Percentiles rank a stretch among this genome's conserved stretches.
phyloP scores from a whole-genome alignment of 2,329 filamentous ascomycete species.

The Fusarium sp. region DNA sequence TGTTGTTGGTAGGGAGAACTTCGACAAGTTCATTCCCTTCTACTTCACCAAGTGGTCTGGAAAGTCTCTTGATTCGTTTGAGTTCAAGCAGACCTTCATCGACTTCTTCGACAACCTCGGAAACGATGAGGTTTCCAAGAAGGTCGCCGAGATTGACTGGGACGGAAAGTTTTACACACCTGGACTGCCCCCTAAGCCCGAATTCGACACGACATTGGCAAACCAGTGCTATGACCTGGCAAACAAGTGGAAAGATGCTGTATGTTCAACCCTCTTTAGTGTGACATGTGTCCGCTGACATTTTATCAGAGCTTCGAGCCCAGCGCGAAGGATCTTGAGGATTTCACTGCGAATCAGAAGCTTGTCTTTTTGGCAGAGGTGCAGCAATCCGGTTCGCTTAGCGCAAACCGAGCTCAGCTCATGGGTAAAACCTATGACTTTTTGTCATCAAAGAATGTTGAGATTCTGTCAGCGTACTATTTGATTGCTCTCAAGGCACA shows the following conservation, averaged over 20 bases:
- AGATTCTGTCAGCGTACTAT: conserved; percentile 86
- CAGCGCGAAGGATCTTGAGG: conserved; percentile 75
- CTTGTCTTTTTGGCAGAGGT: conserved; percentile 91
- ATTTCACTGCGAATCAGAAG: conserved; percentile 88
- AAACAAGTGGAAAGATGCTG: conserved; percentile 80
- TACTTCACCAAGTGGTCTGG: conserved; percentile 90
- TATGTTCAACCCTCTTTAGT: conserved; percentile 54
- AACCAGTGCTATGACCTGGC: conserved; percentile 88
- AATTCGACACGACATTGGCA: conserved; percentile 90
- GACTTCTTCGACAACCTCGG: conserved; percentile 81
- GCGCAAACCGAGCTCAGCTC: conserved; percentile 74
- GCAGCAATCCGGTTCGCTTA: conserved; percentile 75
- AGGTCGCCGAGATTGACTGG: conserved; percentile 86
- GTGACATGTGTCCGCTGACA: conserved; percentile 46
- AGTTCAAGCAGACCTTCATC: conserved; percentile 91
- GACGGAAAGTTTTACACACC: conserved; percentile 90
- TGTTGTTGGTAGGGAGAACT: conserved; percentile 86
- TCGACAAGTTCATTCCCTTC: conserved; percentile 95
- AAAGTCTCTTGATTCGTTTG: conserved; percentile 92
- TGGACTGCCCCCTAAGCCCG: conserved; percentile 89
- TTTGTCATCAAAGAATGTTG: conserved; percentile 83
- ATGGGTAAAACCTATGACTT: conserved; percentile 85
- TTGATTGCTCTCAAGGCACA: conserved; percentile 82
- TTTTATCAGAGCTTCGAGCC: conserved; percentile 72
- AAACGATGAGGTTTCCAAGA: conserved; percentile 74